Conservation (phyloP, 2,329 filamentous ascomycete genomes). For the Lachnellula cervina region DNA sequence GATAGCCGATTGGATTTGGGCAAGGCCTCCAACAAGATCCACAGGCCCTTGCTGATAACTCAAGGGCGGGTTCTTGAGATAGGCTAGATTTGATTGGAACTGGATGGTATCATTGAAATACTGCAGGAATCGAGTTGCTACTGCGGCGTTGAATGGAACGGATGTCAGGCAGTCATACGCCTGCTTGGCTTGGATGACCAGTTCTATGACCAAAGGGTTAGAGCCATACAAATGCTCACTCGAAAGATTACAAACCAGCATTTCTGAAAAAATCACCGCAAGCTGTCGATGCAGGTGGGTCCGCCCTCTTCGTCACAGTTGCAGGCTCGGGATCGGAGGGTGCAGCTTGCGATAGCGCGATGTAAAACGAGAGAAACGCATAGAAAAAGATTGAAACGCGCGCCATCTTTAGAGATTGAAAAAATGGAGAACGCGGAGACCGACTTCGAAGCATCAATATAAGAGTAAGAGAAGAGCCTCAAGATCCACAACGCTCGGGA, state of each 20-base stretch:
- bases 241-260: neutral
- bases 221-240: neutral
- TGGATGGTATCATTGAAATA: conserved; percentile 41
- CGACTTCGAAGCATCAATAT: neutral
- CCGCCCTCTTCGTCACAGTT: neutral
- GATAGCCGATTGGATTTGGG: conserved; percentile 39
- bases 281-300: neutral
- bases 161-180: conserved; percentile 39
- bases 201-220: neutral
- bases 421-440: neutral
- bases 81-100: conserved; percentile 25
- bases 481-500: neutral
- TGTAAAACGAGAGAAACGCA: neutral
- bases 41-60: conserved; percentile 44
- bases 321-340: neutral
- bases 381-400: neutral
- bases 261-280: conserved; percentile 5
- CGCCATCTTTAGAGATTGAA: neutral
- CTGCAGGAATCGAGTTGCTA: conserved; percentile 38
- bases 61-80: conserved; percentile 45
- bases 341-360: neutral
- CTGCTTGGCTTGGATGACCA: conserved; percentile 13
- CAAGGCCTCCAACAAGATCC: conserved; percentile 43
- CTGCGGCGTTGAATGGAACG: conserved; percentile 42
- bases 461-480: neutral